These are phyloP conservation scores for Tetrastigma voinierianum DNA, from an alignment of 164 flowering plant genomes.

Conservation along the genomic window DNA sequence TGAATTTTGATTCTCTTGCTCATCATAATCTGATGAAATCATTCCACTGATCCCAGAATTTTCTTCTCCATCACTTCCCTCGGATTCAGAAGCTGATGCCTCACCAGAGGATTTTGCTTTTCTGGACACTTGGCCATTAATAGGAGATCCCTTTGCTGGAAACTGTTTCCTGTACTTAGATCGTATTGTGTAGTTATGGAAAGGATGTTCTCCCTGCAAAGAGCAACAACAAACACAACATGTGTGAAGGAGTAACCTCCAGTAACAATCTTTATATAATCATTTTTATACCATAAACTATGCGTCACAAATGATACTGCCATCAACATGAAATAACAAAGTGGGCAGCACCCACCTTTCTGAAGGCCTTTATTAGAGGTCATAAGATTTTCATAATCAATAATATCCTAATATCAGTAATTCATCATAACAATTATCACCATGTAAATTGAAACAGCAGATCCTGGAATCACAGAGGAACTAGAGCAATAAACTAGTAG, in stretches of 20 bases:
- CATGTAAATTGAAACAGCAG: background rate
- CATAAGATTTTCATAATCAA: background rate
- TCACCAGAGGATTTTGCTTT: conserved; percentile 20
- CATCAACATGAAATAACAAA: background rate
- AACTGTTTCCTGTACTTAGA: conserved; percentile 64
- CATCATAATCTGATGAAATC: conserved; percentile 10
- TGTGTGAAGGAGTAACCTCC: background rate
- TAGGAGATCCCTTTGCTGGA: conserved; percentile 18
- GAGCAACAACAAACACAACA: conserved; percentile 2
- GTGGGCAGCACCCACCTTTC: background rate
- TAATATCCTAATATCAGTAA: background rate
- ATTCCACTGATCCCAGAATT: conserved; percentile 16
- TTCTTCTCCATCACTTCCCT: conserved; percentile 37
- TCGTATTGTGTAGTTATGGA: conserved; percentile 82
- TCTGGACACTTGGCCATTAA: conserved; percentile 10
- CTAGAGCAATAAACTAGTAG: background rate
- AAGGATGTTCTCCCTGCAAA: conserved; percentile 85
- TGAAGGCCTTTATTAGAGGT: background rate
- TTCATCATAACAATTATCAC: background rate
- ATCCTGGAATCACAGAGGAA: background rate
- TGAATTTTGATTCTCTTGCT: conserved; percentile 13
- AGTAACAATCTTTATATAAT: background rate
- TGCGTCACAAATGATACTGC: background rate
- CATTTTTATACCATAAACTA: background rate
- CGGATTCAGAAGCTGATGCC: conserved; percentile 26